Evolutionary conservation across 2,329 filamentous ascomycete genomes (phyloP).

Genomic region (Emergomyces pasteurianus): DNA sequence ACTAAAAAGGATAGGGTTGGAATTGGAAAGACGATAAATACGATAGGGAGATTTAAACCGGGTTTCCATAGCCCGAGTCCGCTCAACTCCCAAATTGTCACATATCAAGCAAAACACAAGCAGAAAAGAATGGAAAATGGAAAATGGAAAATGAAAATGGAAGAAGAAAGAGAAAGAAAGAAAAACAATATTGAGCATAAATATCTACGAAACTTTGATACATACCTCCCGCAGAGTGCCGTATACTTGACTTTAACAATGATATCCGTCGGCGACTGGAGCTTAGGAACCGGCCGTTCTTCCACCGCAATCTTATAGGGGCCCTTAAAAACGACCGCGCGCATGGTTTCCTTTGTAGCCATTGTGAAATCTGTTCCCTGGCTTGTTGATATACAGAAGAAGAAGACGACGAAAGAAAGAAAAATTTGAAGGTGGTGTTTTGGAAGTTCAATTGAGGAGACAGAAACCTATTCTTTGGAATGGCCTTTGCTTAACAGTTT

Average conservation of each 20-base stretch:
- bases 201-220: conserved; percentile 9
- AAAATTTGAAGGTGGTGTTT: neutral
- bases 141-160: no score
- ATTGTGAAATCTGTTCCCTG: conserved; percentile 12
- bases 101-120: neutral
- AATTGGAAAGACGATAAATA: neutral
- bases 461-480: no score
- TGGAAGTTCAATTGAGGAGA: no score
- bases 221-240: conserved; percentile 77
- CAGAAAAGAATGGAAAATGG: neutral
- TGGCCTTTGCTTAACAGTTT: no score
- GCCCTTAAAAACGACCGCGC: conserved; percentile 77
- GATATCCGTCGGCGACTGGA: conserved; percentile 60
- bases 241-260: conserved; percentile 75
- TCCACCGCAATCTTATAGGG: conserved; percentile 64
- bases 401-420: neutral
- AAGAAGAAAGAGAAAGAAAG: neutral
- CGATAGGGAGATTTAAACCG: neutral
- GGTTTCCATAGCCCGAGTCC: neutral
- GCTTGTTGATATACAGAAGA: neutral
- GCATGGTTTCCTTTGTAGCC: conserved; percentile 51
- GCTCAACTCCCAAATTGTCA: no score
- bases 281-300: conserved; percentile 63
- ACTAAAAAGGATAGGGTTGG: neutral
- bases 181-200: neutral